Evolutionary conservation across 495 filamentous ascomycete genomes (phyloP), one percentile per base, ranked within the genome.

Genomic region (Astrocystis sublimbata): DNA sequence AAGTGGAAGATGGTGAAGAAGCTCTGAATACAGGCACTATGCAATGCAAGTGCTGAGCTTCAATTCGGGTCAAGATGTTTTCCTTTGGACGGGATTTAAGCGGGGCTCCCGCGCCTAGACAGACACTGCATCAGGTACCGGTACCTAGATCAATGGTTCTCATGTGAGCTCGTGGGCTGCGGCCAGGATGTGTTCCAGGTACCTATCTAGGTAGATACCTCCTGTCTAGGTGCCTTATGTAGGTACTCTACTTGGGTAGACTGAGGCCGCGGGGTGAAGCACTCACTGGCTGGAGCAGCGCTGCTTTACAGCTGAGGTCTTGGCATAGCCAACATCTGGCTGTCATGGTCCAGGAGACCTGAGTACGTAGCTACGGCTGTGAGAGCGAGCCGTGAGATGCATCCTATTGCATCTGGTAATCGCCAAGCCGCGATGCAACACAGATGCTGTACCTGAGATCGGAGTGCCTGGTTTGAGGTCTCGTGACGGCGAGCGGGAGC

Each of bases 51-150:
- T n/a, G n/a, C n/a, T n/a, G 28, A 10, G 40, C 36, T 26, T 1
- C 19, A 0, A 3, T 7, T 9, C 9, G 15, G 19, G 24, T 50
- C 8, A n/a, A 49, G 40, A 56, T 49, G 60, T 56, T 62, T 62
- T 62, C 56, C 51, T 26, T 12, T 56, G 60, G 51, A 35, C 21
- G 6, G 28, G n/a, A 55, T 56, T 62, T 55, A 62, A 62, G 60
- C 56, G 60, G 60, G 43, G 4, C 56, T 9, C 8, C 23, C 6
- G 52, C 42, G 28, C 52, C 52, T 43, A 38, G 38, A 17, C 24
- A 24, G 3, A 15, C 8, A 47, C 3, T 35, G 28, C 42, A n/a
- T n/a, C 42, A 43, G 10, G 43, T 28, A 28, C 43, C 42, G 13
- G n/a, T n/a, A n/a, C n/a, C n/a, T n/a, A n/a, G n/a, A n/a, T n/a